Base-by-base conservation (phyloP, 805 yeast species). In the Kurtzmaniella fragi region DNA sequence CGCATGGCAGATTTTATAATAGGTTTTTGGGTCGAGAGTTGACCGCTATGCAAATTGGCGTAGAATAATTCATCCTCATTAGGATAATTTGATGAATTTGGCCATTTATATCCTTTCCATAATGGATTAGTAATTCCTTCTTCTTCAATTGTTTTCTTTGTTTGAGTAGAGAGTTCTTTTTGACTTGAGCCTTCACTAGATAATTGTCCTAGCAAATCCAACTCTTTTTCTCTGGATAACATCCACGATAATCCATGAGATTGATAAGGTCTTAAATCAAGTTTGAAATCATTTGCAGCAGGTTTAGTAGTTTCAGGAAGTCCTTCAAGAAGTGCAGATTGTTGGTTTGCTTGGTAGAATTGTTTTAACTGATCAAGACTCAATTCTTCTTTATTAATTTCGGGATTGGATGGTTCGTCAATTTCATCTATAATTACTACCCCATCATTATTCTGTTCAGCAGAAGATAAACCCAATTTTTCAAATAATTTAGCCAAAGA, bases 241-340 rank as follows among this genome's bases (percentile, higher is more conserved):
- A 89, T 82, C 96, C 96, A 89, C 1, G 90, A 78, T 25, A 88
- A 61, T 0, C 95, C 96, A 50, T 82, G 87, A 44, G 76, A 80
- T 59, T 91, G 98, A 56, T 91, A 91, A 1, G 79, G 75, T 40
- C 95, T 67, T 36, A 91, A 61, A 1, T 64, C 63, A 36, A 90
- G 49, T 7, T 67, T 68, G 50, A 89, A 84, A 39, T 74, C 73
- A 1, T 52, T 50, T 12, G 32, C 14, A 0, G 70, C 70, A 0
- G 74, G 71, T 0, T 77, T 79, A 2, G 80, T 80, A 0, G 84
- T 75, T 43, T 77, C 82, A 2, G 90, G 90, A 4, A 83, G 63
- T 17, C 71, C 65, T 9, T 75, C 73, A 14, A 77, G 50, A 9
- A 73, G 57, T n/a, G 76, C 79, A 2, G 77, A 72, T 8, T 79